Base-by-base conservation (phyloP, 2,329 filamentous ascomycete genomes). In the Apiospora phragmitis region DNA sequence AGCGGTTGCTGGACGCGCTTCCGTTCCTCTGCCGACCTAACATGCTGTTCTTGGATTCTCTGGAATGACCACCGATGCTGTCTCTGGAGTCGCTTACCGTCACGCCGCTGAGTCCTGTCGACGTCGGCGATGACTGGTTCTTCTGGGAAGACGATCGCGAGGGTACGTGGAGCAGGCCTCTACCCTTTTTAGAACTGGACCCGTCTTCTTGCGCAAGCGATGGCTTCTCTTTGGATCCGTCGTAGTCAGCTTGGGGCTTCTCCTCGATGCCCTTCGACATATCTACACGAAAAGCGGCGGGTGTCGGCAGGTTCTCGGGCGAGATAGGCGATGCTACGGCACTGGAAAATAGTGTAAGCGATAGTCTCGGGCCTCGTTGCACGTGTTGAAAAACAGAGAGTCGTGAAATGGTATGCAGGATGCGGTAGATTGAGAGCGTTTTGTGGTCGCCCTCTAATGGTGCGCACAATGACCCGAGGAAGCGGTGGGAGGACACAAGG, bases 1-100 rank as follows among this genome's bases (percentile, higher is more conserved):
- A 88, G 78, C 87, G 85, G 81, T 89, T 90, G 82, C 90, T 93
- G 75, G 89, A 89, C 72, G 89, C 86, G 81, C 91, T 93, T 76
- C 89, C 89, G 82, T 92, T 92, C 77, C 89, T 86, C 76, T 88
- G 87, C 74, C 87, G 85, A 73, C 87, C 90, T 70, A 89, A 82
- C 76, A 91, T 89, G 81, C 90, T 93, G 74, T 86, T 84, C 82
- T 87, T 90, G 72, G 89, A 91, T 75, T 89, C 89, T 80, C 89
- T 92, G 67, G 91, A 93, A 74, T 87, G 86, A 71, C 87, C 87
- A 75, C 88, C 87, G 75, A 90, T 89, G 78, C 89, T 92, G 76
- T 89, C 90, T 79, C 87, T 84, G 70, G 87, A 83, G 75, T 91
- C 88, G 80, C 84, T 87, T 70, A 85, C 86, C 68, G 89, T 90